Conservation (phyloP, 2,329 filamentous ascomycete species). For the Pseudogymnoascus verrucosus region DNA sequence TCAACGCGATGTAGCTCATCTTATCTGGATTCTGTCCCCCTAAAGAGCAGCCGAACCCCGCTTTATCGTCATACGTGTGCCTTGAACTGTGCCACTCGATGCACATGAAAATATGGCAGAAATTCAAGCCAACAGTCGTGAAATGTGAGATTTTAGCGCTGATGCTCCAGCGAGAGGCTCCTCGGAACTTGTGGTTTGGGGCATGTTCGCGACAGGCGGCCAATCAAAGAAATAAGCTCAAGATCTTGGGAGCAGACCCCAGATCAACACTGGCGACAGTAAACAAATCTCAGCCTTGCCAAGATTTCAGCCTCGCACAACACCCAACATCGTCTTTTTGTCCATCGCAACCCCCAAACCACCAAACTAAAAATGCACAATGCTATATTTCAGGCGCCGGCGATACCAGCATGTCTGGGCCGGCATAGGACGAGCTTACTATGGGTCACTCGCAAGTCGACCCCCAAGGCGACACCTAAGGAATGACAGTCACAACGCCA, state of each 20-base stretch:
- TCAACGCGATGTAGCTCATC: neutral
- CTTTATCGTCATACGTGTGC: neutral
- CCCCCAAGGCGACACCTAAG: neutral
- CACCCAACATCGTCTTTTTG: neutral
- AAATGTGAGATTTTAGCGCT: slow-evolving; percentile 1
- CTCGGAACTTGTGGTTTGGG: neutral
- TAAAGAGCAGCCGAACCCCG: neutral
- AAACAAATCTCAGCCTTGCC: neutral
- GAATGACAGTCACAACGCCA: neutral
- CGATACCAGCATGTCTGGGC: neutral
- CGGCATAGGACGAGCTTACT: neutral
- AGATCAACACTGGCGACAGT: neutral
- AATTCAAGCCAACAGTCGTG: neutral
- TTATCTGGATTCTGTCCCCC: neutral
- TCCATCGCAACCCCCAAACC: neutral
- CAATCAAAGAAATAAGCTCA: too few species aligned
- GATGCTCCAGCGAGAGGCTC: neutral
- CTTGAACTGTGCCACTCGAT: neutral
- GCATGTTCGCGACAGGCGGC: too few species aligned
- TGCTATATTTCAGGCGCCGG: neutral
- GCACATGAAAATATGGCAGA: neutral
- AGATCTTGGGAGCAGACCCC: neutral
- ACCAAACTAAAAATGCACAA: neutral
- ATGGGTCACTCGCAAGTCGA: neutral
- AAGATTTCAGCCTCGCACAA: neutral